These are phyloP conservation scores for Globisporangium irregulare DNA, from an alignment of 352 stramenopile genomes.

Conservation along the genomic window DNA sequence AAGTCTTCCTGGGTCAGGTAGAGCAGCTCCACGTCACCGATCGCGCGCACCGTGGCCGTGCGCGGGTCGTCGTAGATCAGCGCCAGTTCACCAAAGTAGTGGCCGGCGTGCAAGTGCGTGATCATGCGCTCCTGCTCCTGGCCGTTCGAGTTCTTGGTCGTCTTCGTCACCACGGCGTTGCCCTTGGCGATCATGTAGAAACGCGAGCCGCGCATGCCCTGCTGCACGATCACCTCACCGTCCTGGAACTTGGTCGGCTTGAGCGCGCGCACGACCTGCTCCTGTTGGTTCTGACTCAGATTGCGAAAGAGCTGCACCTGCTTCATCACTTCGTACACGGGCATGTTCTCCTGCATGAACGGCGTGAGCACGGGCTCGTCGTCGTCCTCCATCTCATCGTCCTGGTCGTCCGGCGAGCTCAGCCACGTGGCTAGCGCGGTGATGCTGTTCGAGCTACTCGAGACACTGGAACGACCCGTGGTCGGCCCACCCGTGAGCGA, in stretches of 20 bases:
- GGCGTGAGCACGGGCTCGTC: conserved; percentile 63
- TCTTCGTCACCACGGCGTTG: conserved; percentile 85
- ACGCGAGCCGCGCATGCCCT: conserved; percentile 76
- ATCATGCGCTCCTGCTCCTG: conserved; percentile 80
- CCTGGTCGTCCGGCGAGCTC: conserved; percentile 56
- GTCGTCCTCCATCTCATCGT: conserved; percentile 65
- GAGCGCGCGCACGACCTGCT: conserved; percentile 82
- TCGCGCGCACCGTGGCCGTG: conserved; percentile 71
- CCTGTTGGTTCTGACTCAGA: conserved; percentile 83
- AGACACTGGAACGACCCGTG: conserved; percentile 31
- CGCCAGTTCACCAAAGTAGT: conserved; percentile 93
- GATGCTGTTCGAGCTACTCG: conserved; percentile 59
- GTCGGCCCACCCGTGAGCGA: conserved; percentile 30
- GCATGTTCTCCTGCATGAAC: conserved; percentile 83
- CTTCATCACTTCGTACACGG: conserved; percentile 86
- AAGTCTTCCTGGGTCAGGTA: conserved; percentile 88
- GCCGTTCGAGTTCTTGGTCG: conserved; percentile 28
- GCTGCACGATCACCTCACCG: conserved; percentile 81
- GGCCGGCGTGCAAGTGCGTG: conserved; percentile 85
- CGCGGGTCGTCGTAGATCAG: conserved; percentile 91
- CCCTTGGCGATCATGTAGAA: conserved; percentile 92
- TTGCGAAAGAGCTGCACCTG: conserved; percentile 87
- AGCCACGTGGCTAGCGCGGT: conserved; percentile 64
- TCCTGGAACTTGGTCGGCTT: conserved; percentile 85
- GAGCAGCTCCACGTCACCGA: conserved; percentile 76